Evolutionary conservation across 106 monocot genomes (phyloP).

Genomic region (Platanthera zijinensis): DNA sequence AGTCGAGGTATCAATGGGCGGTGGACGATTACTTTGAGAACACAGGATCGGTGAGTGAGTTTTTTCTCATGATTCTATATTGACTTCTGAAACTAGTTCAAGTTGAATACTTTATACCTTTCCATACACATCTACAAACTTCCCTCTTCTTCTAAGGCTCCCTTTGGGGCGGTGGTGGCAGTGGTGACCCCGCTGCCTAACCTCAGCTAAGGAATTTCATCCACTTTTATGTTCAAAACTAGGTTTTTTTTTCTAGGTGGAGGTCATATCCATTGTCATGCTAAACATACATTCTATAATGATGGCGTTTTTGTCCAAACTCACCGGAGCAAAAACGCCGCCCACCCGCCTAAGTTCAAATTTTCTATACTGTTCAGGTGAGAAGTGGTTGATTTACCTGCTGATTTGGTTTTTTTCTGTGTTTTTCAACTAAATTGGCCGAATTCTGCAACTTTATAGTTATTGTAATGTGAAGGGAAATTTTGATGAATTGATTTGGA

Average conservation of each 20-base stretch:
- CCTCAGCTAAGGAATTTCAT: too few relatives aligned
- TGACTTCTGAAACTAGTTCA: background rate
- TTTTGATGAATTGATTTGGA: background rate
- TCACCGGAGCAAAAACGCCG: too few relatives aligned
- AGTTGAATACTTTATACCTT: too few relatives aligned
- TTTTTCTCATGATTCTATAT: background rate
- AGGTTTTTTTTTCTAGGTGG: background rate
- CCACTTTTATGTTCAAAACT: background rate
- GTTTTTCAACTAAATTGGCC: background rate
- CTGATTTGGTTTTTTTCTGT: background rate
- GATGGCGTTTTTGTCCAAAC: too few relatives aligned
- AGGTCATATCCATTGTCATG: background rate
- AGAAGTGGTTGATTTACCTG: background rate
- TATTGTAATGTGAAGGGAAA: background rate
- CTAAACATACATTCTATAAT: too few relatives aligned
- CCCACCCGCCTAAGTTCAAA: too few relatives aligned
- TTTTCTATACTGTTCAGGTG: background rate
- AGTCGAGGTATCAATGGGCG: constrained; percentile 95
- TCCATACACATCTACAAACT: background rate
- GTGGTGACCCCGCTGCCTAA: too few relatives aligned
- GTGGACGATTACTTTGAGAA: constrained; percentile 82
- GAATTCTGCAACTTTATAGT: background rate
- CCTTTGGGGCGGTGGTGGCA: too few relatives aligned
- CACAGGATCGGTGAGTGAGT: constrained; percentile 43
- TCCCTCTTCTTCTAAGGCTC: background rate